Percentiles rank a stretch among this genome's conserved stretches.
Conservation (phyloP, 768 basidiomycete genomes). For the Rhodotorula diobovata region DNA sequence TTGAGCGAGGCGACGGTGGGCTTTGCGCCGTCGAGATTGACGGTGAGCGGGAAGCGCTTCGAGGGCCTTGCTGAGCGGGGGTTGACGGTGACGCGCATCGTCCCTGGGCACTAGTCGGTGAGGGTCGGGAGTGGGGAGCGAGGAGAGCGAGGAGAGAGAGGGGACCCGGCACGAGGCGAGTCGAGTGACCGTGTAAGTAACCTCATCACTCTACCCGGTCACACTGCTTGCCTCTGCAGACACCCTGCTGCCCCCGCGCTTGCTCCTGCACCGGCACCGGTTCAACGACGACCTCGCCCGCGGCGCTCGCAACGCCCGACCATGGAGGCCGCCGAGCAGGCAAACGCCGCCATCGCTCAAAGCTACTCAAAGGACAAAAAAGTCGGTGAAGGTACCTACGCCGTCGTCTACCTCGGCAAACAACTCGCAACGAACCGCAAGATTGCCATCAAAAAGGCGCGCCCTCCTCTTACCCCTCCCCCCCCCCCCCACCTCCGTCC, state of each 20-base stretch:
- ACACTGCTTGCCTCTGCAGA: too few species aligned
- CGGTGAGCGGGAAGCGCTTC: slow-evolving; percentile 31
- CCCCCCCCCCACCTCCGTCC: too few species aligned
- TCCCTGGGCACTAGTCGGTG: neutral
- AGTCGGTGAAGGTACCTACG: slow-evolving; percentile 65
- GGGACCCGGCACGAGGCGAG: too few species aligned
- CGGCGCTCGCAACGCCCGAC: neutral
- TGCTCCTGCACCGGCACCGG: too few species aligned
- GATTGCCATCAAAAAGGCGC: slow-evolving; percentile 97
- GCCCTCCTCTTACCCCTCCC: neutral
- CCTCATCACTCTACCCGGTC: too few species aligned
- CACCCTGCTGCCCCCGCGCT: too few species aligned
- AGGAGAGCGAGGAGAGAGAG: too few species aligned
- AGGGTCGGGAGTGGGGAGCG: too few species aligned
- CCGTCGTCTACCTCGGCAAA: slow-evolving; percentile 37
- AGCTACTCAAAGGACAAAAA: slow-evolving; percentile 50
- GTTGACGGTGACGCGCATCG: slow-evolving; percentile 17
- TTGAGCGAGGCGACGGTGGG: slow-evolving; percentile 69
- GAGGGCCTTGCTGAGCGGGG: slow-evolving; percentile 23
- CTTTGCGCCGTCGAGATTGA: slow-evolving; percentile 38
- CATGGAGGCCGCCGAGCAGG: slow-evolving; percentile 36
- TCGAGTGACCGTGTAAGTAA: too few species aligned
- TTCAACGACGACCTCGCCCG: too few species aligned
- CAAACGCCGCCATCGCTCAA: slow-evolving; percentile 29
- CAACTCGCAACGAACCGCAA: slow-evolving; percentile 70